Evolutionary conservation across 176 grass and related monocot genomes (phyloP), one percentile per base, ranked within the genome.

Genomic region (Triticum dicoccoides): DNA sequence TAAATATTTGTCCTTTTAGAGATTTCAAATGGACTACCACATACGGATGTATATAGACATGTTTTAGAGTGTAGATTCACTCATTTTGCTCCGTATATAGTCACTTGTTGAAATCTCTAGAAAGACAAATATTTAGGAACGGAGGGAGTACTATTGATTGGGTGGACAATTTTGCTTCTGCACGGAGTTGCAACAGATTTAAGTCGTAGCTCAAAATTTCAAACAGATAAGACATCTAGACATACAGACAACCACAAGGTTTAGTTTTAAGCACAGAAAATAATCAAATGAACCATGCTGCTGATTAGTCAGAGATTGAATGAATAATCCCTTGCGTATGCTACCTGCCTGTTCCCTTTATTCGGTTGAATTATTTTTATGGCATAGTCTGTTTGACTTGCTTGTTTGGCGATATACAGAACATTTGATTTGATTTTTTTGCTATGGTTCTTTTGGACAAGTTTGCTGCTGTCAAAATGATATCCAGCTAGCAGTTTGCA

Each of bases 401-500:
- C 30, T 62, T 69, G 49, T 44, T 61, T 29, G 45, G 41, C 9
- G 32, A 20, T 20, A 21, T 27, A 76, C 4, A 32, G 14, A 54
- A 76, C 38, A 70, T 81, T 65, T 78, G 18, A 72, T 4, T 47
- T 30, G 2, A 47, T 44, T 44, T 44, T 44, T 58, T n/a, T n/a
- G 8, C 4, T 33, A 23, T 71, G 39, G 18, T 58, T n/a, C n/a
- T 90, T 79, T 56, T 42, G 20, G 47, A 33, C 1, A 38, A 72
- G 62, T 68, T 76, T 69, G 5, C 38, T 78, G 61, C 47, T 80
- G 78, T 45, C 52, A 73, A 80, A 69, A 63, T 65, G 33, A 47
- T 82, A 52, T 42, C 11, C 32, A 35, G 27, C 4, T 76, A 71
- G 76, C 33, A 69, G 11, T 78, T 74, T 82, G 5, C 64, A 66